Evolutionary conservation across 139 green algal species (phyloP).

Genomic region (Astrephomene gubernaculifera): DNA sequence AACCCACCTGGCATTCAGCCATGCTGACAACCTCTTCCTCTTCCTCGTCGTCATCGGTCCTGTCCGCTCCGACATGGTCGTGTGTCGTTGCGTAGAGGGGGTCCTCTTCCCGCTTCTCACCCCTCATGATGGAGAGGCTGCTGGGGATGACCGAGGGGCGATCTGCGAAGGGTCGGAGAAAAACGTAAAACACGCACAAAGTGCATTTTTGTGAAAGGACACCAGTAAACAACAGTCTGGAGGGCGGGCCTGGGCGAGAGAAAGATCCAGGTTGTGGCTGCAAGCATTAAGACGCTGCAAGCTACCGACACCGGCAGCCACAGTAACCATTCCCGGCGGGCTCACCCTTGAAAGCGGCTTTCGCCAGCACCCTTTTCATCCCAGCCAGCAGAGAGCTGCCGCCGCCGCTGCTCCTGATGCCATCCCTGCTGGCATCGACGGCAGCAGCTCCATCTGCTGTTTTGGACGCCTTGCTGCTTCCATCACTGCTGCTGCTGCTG

Average conservation of each 20-base stretch:
- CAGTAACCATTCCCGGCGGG: no score
- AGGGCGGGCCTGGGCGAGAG: no score
- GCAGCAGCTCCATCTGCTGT: neutral
- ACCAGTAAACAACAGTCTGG: no score
- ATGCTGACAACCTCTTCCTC: neutral
- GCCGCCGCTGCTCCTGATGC: neutral
- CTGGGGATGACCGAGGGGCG: slow-evolving; percentile 10
- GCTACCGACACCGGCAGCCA: no score
- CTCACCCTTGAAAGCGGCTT: neutral
- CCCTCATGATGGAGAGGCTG: neutral
- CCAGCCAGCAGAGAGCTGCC: neutral
- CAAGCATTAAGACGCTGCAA: no score
- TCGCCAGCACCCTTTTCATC: slow-evolving; percentile 30
- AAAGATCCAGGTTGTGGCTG: no score
- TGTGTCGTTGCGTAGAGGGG: no score
- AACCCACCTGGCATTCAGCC: slow-evolving; percentile 27
- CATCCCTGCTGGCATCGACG: neutral
- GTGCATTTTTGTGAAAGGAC: no score
- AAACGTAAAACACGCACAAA: no score
- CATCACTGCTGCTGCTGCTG: neutral
- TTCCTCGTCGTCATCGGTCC: neutral
- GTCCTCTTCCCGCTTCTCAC: no score
- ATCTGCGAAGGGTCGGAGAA: neutral
- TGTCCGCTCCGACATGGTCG: no score
- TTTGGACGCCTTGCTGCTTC: neutral